Percentiles rank a stretch among this genome's conserved stretches.
These are phyloP conservation scores for Solanum ossicruentum DNA, from an alignment of 257 asterid species.

Conservation along the genomic window DNA sequence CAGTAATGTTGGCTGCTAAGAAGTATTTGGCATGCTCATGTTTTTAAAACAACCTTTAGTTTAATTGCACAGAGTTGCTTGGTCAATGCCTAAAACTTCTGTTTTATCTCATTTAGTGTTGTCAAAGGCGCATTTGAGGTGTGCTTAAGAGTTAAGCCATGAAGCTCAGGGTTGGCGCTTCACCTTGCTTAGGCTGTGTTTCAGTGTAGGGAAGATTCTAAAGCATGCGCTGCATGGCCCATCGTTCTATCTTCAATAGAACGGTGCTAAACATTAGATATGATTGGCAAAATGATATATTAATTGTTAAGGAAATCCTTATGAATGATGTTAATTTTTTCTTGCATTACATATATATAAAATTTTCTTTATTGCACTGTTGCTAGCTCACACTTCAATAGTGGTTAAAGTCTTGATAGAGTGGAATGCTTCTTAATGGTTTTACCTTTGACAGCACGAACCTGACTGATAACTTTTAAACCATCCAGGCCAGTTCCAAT, in stretches of 20 bases:
- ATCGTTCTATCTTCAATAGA: neutral
- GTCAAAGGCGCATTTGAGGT: neutral
- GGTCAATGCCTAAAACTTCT: neutral
- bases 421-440: neutral
- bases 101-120: neutral
- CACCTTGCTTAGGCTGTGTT: neutral
- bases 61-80: neutral
- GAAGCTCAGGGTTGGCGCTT: neutral
- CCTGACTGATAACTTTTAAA: neutral
- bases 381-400: neutral
- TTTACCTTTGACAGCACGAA: neutral
- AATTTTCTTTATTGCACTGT: neutral
- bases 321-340: neutral
- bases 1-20: neutral
- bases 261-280: neutral
- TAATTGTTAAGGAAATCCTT: neutral
- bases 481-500: conserved; percentile 72
- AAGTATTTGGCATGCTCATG: neutral
- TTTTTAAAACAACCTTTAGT: neutral
- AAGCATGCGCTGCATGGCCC: neutral
- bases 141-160: neutral
- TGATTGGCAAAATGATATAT: neutral
- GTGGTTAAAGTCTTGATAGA: neutral
- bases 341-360: neutral
- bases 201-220: neutral